Base-by-base conservation (phyloP, 169 alveolate genomes). In the Plasmodium chabaudi region DNA sequence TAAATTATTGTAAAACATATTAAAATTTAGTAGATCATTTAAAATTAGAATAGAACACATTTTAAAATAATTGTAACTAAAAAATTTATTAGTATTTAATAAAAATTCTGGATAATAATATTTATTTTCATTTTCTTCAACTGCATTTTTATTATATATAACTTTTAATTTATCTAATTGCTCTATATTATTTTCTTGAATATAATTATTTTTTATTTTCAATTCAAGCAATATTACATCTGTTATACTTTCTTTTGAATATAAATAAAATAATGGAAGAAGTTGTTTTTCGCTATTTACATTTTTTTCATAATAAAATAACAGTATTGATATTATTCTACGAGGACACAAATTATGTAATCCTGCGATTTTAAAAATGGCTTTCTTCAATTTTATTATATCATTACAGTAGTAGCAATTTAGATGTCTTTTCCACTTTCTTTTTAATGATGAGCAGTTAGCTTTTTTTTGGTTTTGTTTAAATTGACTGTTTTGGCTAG, bases 321-420 rank as follows among this genome's bases (percentile, higher is more conserved):
- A 10, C 1, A 77, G 64, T 6, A 77, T 64, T 13, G 88, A 77
- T 27, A 77, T 25, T 7, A 77, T 44, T 44, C 88, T 77, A 5
- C 88, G 46, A 1, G 88, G 88, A 34, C 88, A 77, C 15, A 77
- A 77, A 34, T 77, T 77, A 42, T 77, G 88, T 27, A 77, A 69
- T 4, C 88, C 88, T 9, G 88, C 60, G 12, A 77, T 64, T 7
- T 15, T 47, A 25, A 77, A 77, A 13, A 77, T 77, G 9, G 49
- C 10, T n/a, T 64, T 77, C 9, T 77, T 77, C 44, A 77, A 44
- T n/a, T 64, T 77, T 17, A 77, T 47, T 23, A 77, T 27, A 42
- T 77, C 88, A 15, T 56, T 77, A n/a, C 88, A 77, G 23, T 77
- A 77, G 47, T 64, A 77, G 39, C 88, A 77, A 9, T 51, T 61